Evolutionary conservation across 2,329 filamentous ascomycete genomes (phyloP), one percentile per base, ranked within the genome.

Genomic region (Mariannaea elegans): DNA sequence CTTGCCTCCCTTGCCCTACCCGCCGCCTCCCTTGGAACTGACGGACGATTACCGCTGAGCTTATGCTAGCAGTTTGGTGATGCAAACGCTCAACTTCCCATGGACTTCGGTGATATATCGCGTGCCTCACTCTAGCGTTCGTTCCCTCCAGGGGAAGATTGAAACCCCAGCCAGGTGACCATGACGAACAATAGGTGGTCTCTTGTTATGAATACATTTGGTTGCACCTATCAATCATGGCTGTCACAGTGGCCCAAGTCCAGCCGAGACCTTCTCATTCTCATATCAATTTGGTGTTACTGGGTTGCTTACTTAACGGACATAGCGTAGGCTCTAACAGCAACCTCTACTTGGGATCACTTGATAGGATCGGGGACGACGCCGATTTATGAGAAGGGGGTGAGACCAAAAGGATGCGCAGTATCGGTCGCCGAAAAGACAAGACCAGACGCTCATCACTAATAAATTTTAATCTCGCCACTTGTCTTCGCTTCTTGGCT

Each of bases 1-100:
- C 21, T 19, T 19, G 10, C 18, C 45, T 50, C 53, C 47, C 47
- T 61, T 58, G 53, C 52, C 52, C 31, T n/a, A 12, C 4, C 29
- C 31, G 42, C 36, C 41, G 23, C 7, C 52, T 51, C 58, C 42
- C 58, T 61, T 49, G 23, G 14, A 23, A 31, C 36, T n/a, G 18
- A 48, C 36, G 8, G 34, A 41, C 32, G 16, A 18, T 13, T 46
- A 10, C 24, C 38, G 23, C 9, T 21, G 19, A 34, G 39, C 34
- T 14, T 12, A 3, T 31, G 13, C 18, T 24, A 8, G 7, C 7
- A 16, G 12, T 34, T 27, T 19, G 23, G 24, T 29, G n/a, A 47
- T 12, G 21, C 21, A 47, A 32, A 14, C n/a, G 29, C 10, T 19
- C 29, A 24, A 46, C 46, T 38, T 46, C 29, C 10, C 5, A n/a